Percentiles rank a stretch among this genome's conserved stretches.
phyloP scores from a whole-genome alignment of 345 rosid species.

The Bruguiera gymnorhiza region DNA sequence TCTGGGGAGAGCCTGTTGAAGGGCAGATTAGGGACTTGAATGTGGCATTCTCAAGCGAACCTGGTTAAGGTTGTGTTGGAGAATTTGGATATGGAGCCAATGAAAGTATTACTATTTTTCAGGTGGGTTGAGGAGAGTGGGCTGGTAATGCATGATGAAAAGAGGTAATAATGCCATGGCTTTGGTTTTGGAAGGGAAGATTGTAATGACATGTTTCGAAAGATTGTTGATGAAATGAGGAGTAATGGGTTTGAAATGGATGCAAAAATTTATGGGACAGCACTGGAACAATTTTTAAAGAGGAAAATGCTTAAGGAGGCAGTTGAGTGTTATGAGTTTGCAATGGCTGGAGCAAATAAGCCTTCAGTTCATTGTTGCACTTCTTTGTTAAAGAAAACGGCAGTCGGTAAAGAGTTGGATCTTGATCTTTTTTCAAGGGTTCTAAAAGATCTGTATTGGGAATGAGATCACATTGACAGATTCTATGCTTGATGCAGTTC shows the following conservation, averaged over 20 bases:
- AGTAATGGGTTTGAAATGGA: conserved; percentile 60
- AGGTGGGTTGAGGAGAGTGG: conserved; percentile 78
- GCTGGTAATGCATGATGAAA: conserved; percentile 47
- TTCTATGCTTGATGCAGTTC: conserved; percentile 52
- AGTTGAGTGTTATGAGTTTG: conserved; percentile 68
- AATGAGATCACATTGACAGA: conserved; percentile 59
- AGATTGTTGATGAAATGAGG: conserved; percentile 65
- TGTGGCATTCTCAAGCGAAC: conserved; percentile 44
- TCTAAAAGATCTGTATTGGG: conserved; percentile 43
- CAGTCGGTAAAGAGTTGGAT: conserved; percentile 52
- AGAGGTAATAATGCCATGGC: conserved; percentile 65
- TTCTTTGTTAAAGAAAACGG: conserved; percentile 65
- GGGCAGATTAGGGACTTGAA: conserved; percentile 43
- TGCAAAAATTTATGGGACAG: conserved; percentile 50
- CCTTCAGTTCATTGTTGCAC: conserved; percentile 50
- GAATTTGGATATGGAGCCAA: conserved; percentile 59
- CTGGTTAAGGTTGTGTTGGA: conserved; percentile 62
- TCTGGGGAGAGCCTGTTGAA: conserved; percentile 75
- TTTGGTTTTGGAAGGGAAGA: conserved; percentile 66
- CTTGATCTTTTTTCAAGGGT: conserved; percentile 62
- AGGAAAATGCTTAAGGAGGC: conserved; percentile 68
- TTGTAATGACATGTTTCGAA: conserved; percentile 71
- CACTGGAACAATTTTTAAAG: conserved; percentile 51
- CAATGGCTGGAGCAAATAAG: conserved; percentile 57
- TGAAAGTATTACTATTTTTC: conserved; percentile 68